Evolutionary conservation across 768 basidiomycete genomes (phyloP).

Genomic region (Lentinus brumalis): DNA sequence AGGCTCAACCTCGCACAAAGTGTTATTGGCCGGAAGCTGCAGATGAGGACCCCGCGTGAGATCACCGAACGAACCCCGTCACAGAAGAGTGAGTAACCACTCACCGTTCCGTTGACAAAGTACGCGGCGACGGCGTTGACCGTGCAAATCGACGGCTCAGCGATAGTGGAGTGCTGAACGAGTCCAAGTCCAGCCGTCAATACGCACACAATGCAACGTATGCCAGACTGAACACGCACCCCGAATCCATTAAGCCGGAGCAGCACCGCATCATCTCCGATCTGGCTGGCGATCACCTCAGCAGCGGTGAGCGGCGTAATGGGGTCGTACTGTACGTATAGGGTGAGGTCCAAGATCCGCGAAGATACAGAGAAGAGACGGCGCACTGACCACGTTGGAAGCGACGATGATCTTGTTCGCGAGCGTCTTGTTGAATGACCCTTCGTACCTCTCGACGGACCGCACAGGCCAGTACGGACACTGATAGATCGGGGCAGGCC

Average conservation of each 20-base stretch:
- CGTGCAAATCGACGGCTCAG: conserved; percentile 12
- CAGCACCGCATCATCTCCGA: conserved; percentile 16
- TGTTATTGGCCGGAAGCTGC: conserved; percentile 6
- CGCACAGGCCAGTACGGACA: conserved; percentile 8
- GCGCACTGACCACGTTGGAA: conserved; percentile 13
- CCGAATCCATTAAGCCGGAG: conserved; percentile 17
- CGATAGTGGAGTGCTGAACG: conserved; percentile 4
- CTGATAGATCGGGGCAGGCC: background rate
- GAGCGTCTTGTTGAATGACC: conserved; percentile 19
- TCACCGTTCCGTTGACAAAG: conserved; percentile 8
- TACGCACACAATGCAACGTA: no score
- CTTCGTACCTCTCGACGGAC: conserved; percentile 14
- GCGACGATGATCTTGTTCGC: conserved; percentile 11
- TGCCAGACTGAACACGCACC: background rate
- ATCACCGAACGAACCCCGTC: background rate
- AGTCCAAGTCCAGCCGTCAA: background rate
- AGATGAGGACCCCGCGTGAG: background rate
- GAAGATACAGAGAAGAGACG: background rate
- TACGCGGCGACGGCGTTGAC: background rate
- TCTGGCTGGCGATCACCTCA: conserved; percentile 1
- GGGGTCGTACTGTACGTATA: conserved; percentile 10
- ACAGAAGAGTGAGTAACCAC: background rate
- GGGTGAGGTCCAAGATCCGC: no score
- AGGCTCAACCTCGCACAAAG: conserved; percentile 1
- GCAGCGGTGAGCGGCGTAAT: conserved; percentile 20